Base-by-base conservation (phyloP, 164 flowering plant species). In the Warburgia ugandensis region DNA sequence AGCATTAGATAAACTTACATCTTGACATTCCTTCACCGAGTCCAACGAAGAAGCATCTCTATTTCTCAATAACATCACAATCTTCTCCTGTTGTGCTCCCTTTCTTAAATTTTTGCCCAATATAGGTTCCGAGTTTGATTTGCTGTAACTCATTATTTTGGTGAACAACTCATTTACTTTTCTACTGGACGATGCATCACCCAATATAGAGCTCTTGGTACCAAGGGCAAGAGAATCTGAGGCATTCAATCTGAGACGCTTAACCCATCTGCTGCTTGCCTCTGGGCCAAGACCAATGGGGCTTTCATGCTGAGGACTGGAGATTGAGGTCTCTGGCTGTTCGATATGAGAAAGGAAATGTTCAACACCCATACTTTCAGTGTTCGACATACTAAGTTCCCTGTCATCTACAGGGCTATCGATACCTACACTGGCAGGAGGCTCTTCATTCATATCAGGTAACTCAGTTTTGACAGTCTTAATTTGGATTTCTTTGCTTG, bases 291-390 rank as follows among this genome's bases (percentile, higher is more conserved):
- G n/a, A n/a, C n/a, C n/a, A n/a, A n/a, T 8, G 33, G 9, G 21
- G 16, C 28, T 58, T 35, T 39, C 61, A 6, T 37, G 59, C 41
- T 42, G 30, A 38, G 49, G 32, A 29, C 23, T 55, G 26, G 67
- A 55, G 39, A 62, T 61, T 21, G 62, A 58, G 54, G 45, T 39
- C 21, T 32, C 60, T 5, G 70, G 63, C 30, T 59, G 65, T 36
- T 70, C 73, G 38, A 63, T 54, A 48, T 69, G 54, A 8, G 73
- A 59, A 50, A 75, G 63, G n/a, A 79, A 68, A 43, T 59, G 57
- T 5, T 76, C 82, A 29, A 64, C 60, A 48, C 72, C 84, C 61
- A 90, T 66, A 63, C 85, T 84, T 54, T 80, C 80, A 39, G 95
- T 83, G 56, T 68, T 73, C 23, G 89, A 86, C 22, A 77, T 22